These are phyloP conservation scores for Manihot esculenta DNA, from an alignment of 441 rosid species.

Conservation along the genomic window DNA sequence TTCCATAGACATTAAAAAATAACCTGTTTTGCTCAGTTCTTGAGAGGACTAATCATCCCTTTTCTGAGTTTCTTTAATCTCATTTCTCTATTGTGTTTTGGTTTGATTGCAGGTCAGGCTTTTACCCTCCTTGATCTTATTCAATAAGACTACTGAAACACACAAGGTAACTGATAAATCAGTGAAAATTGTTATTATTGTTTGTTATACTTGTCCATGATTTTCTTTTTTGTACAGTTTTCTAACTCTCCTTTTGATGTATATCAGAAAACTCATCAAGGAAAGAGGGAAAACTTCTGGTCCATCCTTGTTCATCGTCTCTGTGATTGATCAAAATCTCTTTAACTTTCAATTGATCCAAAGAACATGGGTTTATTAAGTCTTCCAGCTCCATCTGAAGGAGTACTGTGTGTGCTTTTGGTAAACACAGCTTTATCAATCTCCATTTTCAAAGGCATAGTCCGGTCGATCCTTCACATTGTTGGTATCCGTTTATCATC, in stretches of 20 bases:
- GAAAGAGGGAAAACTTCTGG: neutral
- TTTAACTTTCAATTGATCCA: neutral
- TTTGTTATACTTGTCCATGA: too few species aligned
- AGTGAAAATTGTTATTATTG: neutral
- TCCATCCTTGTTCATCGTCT: neutral
- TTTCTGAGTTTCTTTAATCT: neutral
- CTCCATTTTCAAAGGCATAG: slow-evolving; percentile 69
- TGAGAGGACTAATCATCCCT: neutral
- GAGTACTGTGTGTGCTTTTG: slow-evolving; percentile 69
- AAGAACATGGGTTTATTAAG: slow-evolving; percentile 75
- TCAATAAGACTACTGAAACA: neutral
- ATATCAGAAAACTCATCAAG: neutral
- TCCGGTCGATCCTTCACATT: slow-evolving; percentile 61
- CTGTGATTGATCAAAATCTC: neutral
- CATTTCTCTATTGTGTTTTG: slow-evolving; percentile 1
- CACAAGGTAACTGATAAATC: slow-evolving; percentile 10
- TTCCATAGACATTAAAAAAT: neutral
- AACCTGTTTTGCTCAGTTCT: neutral
- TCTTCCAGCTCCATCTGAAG: slow-evolving; percentile 95
- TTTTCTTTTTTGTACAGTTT: neutral
- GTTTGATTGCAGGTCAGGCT: neutral
- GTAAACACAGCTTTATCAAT: slow-evolving; percentile 82
- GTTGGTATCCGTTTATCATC: slow-evolving; percentile 59
- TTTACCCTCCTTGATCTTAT: slow-evolving; percentile 2
- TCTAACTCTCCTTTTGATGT: neutral